Conservation (phyloP, 108 stramenopile genomes). For the Pseudonitzschia delicatissima region DNA sequence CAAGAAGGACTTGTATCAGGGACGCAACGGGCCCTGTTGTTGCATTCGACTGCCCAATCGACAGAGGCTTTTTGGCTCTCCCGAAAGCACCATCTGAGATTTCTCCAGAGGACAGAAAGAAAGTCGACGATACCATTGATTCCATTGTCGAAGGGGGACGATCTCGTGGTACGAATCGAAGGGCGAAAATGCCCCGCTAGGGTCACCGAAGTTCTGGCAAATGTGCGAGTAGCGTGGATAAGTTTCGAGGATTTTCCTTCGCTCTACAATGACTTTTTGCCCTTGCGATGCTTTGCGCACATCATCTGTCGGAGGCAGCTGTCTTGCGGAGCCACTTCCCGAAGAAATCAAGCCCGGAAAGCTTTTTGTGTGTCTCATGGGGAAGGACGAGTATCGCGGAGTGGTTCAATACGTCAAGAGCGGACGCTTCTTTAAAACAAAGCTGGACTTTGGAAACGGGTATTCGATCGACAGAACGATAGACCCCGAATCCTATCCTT, state of each 20-base stretch:
- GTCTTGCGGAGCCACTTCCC: conserved; percentile 32
- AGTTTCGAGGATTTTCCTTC: conserved; percentile 59
- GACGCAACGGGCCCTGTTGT: conserved; percentile 25
- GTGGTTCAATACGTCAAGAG: background rate
- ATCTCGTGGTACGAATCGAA: conserved; percentile 38
- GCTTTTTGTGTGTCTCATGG: conserved; percentile 20
- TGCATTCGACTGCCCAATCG: conserved; percentile 35
- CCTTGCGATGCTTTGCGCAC: conserved; percentile 23
- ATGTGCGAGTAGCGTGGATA: conserved; percentile 45
- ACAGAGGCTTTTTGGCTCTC: conserved; percentile 33
- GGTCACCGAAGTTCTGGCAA: conserved; percentile 33
- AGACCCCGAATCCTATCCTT: background rate
- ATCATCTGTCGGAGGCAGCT: conserved; percentile 28
- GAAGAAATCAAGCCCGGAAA: conserved; percentile 45
- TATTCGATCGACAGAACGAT: background rate
- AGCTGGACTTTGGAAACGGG: conserved; percentile 5
- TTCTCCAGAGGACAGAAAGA: conserved; percentile 22
- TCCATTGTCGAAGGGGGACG: conserved; percentile 32
- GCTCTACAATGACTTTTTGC: conserved; percentile 58
- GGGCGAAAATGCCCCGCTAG: conserved; percentile 39
- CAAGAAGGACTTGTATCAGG: conserved; percentile 23
- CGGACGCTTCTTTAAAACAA: background rate
- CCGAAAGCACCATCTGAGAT: conserved; percentile 33
- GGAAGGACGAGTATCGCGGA: conserved; percentile 8
- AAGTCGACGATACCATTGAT: conserved; percentile 28